Evolutionary conservation across 495 filamentous ascomycete genomes (phyloP), one percentile per base, ranked within the genome.

Genomic region (Aspergillus sclerotiicarbonarius): DNA sequence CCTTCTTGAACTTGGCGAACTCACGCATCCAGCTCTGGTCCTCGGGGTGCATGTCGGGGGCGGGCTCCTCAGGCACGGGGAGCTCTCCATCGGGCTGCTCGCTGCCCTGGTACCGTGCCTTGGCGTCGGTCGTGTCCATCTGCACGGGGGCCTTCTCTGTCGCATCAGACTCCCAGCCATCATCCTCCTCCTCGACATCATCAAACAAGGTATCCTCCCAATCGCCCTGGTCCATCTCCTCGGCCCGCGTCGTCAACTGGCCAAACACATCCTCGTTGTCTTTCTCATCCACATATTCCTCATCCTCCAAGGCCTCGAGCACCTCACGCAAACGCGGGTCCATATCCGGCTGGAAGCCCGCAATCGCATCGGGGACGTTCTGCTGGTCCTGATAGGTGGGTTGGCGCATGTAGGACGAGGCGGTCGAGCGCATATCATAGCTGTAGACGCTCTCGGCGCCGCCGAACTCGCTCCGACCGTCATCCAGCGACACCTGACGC

Each of bases 311-410:
- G 2, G 95, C 95, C 71, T 97, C 93, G 54, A 99, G 71, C 3
- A 91, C 91, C 72, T 99, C 95, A 19, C 95, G 82, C 59, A 99
- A 70, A 19, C 95, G 80, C 5, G 92, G 93, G 72, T 99, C 95
- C 95, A 99, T 99, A 67, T 98, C 91, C 3, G 95, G 95, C 72
- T 97, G 88, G 68, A 99, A 97, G 0, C 95, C 95, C 1, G 86
- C 86, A 63, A 99, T 85, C 8, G 80, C 87, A 77, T 98, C 95
- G 0, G 93, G 95, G 8, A 97, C 75, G 65, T 97, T 83, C 74
- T 97, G 93, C 73, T 96, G 91, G 48, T 94, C 89, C 70, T 97
- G 91, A 71, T 96, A 98, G 31, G 89, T 90, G 21, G 83, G 72
- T 62, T 85, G 84, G 56, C 84, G 82, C 33, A 88, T 72, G 66